Evolutionary conservation across 441 rosid genomes (phyloP).

Genomic region (Pelargonium australe): DNA sequence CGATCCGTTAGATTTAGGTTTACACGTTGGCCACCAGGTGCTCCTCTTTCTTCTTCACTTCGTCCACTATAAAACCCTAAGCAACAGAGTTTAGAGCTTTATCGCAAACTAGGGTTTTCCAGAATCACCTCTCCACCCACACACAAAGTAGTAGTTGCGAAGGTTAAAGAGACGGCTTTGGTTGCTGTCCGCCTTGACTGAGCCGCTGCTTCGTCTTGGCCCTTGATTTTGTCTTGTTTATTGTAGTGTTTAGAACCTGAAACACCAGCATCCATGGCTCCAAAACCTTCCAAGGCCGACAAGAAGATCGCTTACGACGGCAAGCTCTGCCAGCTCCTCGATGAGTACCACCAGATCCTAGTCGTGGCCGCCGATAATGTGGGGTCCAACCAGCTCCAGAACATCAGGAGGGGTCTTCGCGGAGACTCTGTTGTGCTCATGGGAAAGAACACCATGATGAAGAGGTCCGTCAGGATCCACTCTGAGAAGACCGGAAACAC

Average conservation of each 20-base stretch:
- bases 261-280: conserved; percentile 34
- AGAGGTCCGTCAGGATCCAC: conserved; percentile 72
- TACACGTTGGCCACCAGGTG: neutral
- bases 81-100: neutral
- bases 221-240: conserved; percentile 40
- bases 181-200: conserved; percentile 76
- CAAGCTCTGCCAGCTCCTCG: conserved; percentile 69
- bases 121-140: neutral
- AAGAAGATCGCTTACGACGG: conserved; percentile 81
- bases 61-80: conserved; percentile 19
- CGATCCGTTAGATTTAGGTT: neutral
- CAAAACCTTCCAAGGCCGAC: conserved; percentile 59
- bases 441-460: conserved; percentile 99
- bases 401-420: conserved; percentile 66
- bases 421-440: conserved; percentile 80
- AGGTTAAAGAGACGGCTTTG: conserved; percentile 82
- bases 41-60: neutral
- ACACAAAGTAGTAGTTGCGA: conserved; percentile 10
- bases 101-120: conserved; percentile 7
- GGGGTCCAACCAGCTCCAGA: conserved; percentile 91
- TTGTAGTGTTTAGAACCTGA: neutral
- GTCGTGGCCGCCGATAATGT: conserved; percentile 87
- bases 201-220: conserved; percentile 67
- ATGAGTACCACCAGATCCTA: conserved; percentile 73
- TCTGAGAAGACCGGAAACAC: conserved; percentile 65